Evolutionary conservation across 495 filamentous ascomycete genomes (phyloP).

Genomic region (Apodospora peruviana): DNA sequence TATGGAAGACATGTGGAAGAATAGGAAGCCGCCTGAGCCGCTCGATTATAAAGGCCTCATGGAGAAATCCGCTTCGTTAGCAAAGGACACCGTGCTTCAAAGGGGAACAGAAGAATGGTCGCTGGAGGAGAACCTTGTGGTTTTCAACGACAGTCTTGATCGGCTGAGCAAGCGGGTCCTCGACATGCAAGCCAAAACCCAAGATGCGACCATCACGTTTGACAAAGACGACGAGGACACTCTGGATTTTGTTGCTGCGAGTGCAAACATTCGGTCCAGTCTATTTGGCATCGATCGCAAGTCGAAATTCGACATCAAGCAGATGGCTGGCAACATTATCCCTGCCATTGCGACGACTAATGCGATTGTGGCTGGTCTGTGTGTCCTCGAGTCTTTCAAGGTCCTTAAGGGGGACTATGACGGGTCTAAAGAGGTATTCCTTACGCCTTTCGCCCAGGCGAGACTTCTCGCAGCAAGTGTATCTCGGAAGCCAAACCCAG

Average conservation of each 20-base stretch:
- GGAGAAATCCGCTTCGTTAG: constrained; percentile 37
- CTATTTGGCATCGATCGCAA: constrained; percentile 82
- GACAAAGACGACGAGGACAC: constrained; percentile 98
- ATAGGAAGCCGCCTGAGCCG: constrained; percentile 63
- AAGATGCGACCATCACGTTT: constrained; percentile 68
- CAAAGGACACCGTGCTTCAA: constrained; percentile 49
- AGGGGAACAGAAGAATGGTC: constrained; percentile 78
- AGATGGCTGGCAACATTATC: constrained; percentile 99
- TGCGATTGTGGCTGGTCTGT: constrained; percentile 89
- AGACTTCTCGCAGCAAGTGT: constrained; percentile 67
- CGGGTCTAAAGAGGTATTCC: constrained; percentile 65
- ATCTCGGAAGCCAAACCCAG: constrained; percentile 66
- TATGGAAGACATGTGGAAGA: constrained; percentile 98
- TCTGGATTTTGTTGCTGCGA: constrained; percentile 87
- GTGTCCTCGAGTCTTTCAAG: constrained; percentile 90
- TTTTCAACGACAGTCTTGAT: constrained; percentile 80
- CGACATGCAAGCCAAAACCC: constrained; percentile 47
- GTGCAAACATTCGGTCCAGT: constrained; percentile 78
- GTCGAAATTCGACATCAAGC: constrained; percentile 95
- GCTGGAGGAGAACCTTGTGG: constrained; percentile 70
- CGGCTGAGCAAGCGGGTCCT: constrained; percentile 68
- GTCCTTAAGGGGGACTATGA: constrained; percentile 69
- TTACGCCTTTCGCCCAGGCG: constrained; percentile 75
- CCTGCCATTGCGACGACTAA: constrained; percentile 98
- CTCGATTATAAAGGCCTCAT: constrained; percentile 56